Base-by-base conservation (phyloP, 2,329 filamentous ascomycete species). In the Fusarium sp. region DNA sequence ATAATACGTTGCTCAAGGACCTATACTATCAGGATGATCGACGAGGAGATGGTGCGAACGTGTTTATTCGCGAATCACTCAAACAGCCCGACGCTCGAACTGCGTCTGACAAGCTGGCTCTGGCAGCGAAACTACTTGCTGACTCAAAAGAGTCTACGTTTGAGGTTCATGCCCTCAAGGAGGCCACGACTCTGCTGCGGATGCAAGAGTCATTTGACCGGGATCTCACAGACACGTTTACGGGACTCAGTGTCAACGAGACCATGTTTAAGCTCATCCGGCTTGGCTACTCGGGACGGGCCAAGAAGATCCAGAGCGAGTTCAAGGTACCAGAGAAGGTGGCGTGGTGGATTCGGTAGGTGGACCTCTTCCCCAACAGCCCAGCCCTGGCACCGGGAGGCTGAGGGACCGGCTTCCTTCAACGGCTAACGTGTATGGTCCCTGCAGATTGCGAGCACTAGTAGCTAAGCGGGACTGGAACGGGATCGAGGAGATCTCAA, bases 11-110 rank as follows among this genome's bases (percentile, higher is more conserved):
- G 25, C 90, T 99, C 29, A 99, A 98, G 79, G 97, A 98, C 80
- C 87, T 99, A 5, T 99, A 97, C 85, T 99, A 99, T 81, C 97
- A 98, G 84, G 97, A 98, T 78, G 97, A 99, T 81, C 91, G 96
- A 6, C 91, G 95, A 5, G 86, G 95, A 6, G 97, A 98, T 74
- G 95, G 97, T 4, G 94, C 96, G 0, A 93, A 95, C 67, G 91
- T 99, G 2, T 93, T 98, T 68, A 86, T 99, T 16, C 91, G 91
- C 22, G 96, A 99, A 83, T 94, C 95, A 1, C 86, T 99, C 9
- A 85, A 88, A 6, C 94, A 97, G 79, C 88, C 91, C 1, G 91
- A 93, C 71, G 86, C 91, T 29, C 88, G 91, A 36, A 92, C 91
- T 1, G 89, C 94, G 6, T 89, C 90, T 2, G 97, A 98, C 82